Evolutionary conservation across 371 early-diverging fungal species (phyloP).

Genomic region (Chytridium lagenaria): DNA sequence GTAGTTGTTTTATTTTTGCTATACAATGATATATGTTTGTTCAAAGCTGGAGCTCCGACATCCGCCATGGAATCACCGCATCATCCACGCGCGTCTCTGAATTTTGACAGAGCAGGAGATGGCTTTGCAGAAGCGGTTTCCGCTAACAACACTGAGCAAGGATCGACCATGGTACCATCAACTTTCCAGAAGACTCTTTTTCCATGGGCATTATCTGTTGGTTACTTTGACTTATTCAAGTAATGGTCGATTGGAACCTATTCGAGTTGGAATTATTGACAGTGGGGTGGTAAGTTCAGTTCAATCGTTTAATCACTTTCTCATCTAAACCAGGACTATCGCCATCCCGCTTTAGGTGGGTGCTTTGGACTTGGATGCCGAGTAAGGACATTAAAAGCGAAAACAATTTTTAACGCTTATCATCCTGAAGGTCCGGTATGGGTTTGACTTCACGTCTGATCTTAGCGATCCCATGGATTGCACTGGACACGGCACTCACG

Average conservation of each 20-base stretch:
- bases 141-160: neutral
- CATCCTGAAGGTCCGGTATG: no score
- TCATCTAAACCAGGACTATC: neutral
- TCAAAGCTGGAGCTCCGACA: neutral
- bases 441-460: neutral
- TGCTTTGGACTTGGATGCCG: neutral
- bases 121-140: neutral
- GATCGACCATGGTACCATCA: neutral
- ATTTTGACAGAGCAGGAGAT: neutral
- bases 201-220: no score
- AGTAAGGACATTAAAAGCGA: no score
- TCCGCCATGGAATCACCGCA: neutral
- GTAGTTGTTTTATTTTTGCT: no score
- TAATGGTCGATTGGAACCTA: no score
- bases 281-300: neutral
- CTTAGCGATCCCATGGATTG: neutral
- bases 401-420: no score
- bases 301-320: neutral
- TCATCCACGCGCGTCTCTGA: neutral
- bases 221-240: no score
- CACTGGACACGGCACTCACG: neutral
- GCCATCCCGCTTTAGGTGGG: neutral
- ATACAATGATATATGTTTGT: no score
- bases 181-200: no score
- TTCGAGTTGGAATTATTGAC: neutral